phyloP scores from a whole-genome alignment of 2,329 filamentous ascomycete genomes.

The Aspergillus sp. region DNA sequence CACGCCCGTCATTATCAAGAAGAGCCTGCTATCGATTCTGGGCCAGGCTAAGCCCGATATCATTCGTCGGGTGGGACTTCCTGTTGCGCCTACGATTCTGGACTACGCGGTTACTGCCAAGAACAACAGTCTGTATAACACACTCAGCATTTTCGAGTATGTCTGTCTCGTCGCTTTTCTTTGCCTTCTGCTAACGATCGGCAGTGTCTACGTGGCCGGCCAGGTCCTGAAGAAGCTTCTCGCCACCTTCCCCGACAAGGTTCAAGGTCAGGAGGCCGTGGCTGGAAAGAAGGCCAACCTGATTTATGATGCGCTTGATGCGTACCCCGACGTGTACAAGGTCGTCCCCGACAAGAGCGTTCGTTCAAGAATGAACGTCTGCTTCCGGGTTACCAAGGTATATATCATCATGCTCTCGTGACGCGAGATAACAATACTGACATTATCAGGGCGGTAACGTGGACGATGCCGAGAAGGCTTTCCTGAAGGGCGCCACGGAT shows the following conservation, averaged over 20 bases:
- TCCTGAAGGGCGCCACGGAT: constrained; percentile 70
- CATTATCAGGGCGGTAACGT: constrained; percentile 56
- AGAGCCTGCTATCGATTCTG: constrained; percentile 60
- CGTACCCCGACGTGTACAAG: constrained; percentile 68
- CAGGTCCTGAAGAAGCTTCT: constrained; percentile 79
- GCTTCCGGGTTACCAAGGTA: constrained; percentile 70
- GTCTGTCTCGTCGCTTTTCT: not conserved
- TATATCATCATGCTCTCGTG: too few relatives aligned
- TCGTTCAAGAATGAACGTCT: constrained; percentile 92
- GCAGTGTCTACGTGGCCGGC: constrained; percentile 83
- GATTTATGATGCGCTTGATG: constrained; percentile 77
- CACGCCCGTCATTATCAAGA: constrained; percentile 81
- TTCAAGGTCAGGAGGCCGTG: constrained; percentile 73
- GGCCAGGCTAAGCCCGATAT: not conserved
- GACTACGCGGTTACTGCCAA: constrained; percentile 83
- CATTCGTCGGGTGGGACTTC: constrained; percentile 50
- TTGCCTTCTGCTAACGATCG: constrained; percentile 7
- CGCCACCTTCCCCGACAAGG: constrained; percentile 62
- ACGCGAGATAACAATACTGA: not conserved
- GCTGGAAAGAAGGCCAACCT: constrained; percentile 71
- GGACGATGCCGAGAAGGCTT: constrained; percentile 69
- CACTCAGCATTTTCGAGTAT: constrained; percentile 74
- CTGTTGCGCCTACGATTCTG: constrained; percentile 65
- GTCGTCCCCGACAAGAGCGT: constrained; percentile 74
- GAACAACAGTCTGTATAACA: constrained; percentile 96